Evolutionary conservation across 345 rosid species (phyloP).

Genomic region (Alliaria petiolata): DNA sequence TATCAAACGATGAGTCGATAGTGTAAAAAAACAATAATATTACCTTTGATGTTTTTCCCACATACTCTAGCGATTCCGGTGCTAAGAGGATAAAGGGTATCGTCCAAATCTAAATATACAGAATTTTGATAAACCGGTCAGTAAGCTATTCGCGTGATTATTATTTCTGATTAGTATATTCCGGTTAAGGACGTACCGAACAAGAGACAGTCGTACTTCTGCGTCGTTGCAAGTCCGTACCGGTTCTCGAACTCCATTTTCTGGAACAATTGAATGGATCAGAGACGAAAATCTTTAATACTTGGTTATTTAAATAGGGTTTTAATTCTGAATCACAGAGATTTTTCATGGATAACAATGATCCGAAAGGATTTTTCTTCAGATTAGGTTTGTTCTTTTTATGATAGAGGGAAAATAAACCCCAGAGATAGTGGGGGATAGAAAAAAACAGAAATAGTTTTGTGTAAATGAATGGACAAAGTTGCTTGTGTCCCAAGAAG

Average conservation of each 20-base stretch:
- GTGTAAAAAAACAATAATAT: not conserved
- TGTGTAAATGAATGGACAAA: slow-evolving; percentile 31
- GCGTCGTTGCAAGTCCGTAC: slow-evolving; percentile 34
- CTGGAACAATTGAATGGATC: slow-evolving; percentile 22
- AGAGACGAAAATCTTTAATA: not conserved
- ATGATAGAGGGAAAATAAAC: not conserved
- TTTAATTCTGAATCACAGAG: slow-evolving; percentile 15
- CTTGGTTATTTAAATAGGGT: slow-evolving; percentile 14
- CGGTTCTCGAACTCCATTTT: slow-evolving; percentile 54
- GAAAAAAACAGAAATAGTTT: not conserved
- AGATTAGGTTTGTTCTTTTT: slow-evolving; percentile 10
- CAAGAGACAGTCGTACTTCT: slow-evolving; percentile 69
- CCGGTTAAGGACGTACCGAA: slow-evolving; percentile 50
- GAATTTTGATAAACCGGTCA: not conserved
- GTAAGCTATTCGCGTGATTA: not conserved
- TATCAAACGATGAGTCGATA: not conserved
- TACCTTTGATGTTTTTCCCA: slow-evolving; percentile 68
- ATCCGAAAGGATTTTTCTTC: not conserved
- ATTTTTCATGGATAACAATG: slow-evolving; percentile 16
- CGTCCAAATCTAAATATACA: slow-evolving; percentile 76
- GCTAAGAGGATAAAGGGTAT: slow-evolving; percentile 80
- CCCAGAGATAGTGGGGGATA: too few relatives aligned
- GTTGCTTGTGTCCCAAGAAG: slow-evolving; percentile 20
- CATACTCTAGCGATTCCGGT: slow-evolving; percentile 56
- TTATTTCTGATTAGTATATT: not conserved